These are phyloP conservation scores for Exophiala viscosa DNA, from an alignment of 2,329 filamentous ascomycete genomes.

Conservation along the genomic window DNA sequence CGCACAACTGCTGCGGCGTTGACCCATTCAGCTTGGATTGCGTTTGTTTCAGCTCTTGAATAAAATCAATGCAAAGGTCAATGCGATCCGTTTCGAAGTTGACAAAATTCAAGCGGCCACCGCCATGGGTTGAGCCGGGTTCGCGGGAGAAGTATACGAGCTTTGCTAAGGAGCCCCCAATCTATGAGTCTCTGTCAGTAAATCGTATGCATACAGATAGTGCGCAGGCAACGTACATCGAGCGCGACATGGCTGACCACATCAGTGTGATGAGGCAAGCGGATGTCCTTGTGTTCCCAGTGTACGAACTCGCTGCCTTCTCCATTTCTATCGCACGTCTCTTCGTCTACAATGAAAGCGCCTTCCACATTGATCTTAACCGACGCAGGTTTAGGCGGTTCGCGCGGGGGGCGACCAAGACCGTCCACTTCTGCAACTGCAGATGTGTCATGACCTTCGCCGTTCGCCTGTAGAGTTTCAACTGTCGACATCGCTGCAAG, in stretches of 20 bases:
- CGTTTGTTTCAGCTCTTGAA: constrained; percentile 78
- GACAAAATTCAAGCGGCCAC: constrained; percentile 88
- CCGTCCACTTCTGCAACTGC: constrained; percentile 16
- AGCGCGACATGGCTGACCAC: constrained; percentile 96
- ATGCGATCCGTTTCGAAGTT: constrained; percentile 95
- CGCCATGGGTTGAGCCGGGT: constrained; percentile 70
- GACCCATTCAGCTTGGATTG: constrained; percentile 73
- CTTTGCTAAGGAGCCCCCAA: constrained; percentile 92
- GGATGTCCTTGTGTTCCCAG: constrained; percentile 84
- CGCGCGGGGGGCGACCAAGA: constrained; percentile 31
- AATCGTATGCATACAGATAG: not conserved
- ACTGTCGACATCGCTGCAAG: constrained; percentile 8
- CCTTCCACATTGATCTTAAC: constrained; percentile 96
- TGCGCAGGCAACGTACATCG: constrained; percentile 62
- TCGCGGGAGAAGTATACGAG: constrained; percentile 96
- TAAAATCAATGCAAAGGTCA: constrained; percentile 88
- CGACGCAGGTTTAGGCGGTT: constrained; percentile 59
- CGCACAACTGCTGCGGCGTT: constrained; percentile 67
- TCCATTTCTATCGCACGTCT: constrained; percentile 50
- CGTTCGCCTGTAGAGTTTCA: constrained; percentile 2
- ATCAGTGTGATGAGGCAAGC: constrained; percentile 91
- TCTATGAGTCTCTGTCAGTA: constrained; percentile 51
- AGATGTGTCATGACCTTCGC: constrained; percentile 13
- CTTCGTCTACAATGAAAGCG: constrained; percentile 91
- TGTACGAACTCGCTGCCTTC: constrained; percentile 49